Percentiles rank a stretch among this genome's conserved stretches.
Conservation (phyloP, 2,329 filamentous ascomycete genomes). For the Aureobasidium melanogenum region DNA sequence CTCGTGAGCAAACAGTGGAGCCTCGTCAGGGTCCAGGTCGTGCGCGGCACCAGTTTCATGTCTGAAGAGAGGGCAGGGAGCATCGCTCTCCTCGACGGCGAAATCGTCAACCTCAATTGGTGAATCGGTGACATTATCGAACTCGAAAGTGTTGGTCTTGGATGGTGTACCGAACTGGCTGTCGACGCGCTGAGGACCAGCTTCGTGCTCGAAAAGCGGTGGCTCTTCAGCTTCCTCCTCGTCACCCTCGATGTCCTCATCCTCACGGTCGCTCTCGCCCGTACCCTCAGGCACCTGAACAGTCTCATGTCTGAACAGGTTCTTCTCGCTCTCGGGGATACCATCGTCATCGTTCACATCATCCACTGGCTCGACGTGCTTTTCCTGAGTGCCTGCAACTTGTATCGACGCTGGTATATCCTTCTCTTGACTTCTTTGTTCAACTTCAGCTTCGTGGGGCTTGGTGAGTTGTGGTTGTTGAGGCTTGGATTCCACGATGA, state of each 20-base stretch:
- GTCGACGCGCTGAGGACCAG: neutral
- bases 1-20: constrained; percentile 26
- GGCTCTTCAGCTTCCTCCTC: constrained; percentile 6
- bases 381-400: neutral
- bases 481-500: constrained; percentile 25
- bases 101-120: neutral
- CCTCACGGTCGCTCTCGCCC: neutral
- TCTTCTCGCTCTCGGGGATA: constrained; percentile 4
- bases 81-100: constrained; percentile 2
- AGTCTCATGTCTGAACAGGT: constrained; percentile 11
- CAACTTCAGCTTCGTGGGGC: neutral
- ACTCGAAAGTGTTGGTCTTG: neutral
- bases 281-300: neutral
- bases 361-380: neutral
- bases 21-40: constrained; percentile 9
- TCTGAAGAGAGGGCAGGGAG: constrained; percentile 25
- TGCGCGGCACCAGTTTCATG: constrained; percentile 26
- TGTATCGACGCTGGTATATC: neutral
- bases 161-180: neutral
- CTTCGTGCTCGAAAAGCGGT: constrained; percentile 6
- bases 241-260: neutral
- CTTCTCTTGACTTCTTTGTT: neutral
- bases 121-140: neutral
- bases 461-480: neutral
- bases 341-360: constrained; percentile 1